Percentiles rank a stretch among this genome's conserved stretches.
These are phyloP conservation scores for Acanthamoeba divionensis DNA, from an alignment of 208 protist species.

Conservation along the genomic window DNA sequence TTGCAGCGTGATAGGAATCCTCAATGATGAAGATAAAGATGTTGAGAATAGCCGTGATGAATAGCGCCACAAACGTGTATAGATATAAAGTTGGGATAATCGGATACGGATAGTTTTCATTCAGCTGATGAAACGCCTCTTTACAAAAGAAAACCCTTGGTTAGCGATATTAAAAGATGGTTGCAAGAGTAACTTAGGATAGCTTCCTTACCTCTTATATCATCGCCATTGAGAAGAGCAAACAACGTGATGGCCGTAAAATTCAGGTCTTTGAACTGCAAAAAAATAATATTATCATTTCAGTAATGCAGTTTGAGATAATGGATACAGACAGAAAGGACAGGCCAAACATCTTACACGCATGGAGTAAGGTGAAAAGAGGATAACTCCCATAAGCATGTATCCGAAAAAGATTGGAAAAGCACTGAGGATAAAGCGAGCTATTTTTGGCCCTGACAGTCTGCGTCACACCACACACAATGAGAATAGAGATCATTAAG, in stretches of 20 bases:
- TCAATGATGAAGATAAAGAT: conserved; percentile 67
- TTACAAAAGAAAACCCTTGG: neutral
- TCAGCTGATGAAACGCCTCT: conserved; percentile 21
- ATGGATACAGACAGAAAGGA: neutral
- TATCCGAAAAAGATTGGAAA: conserved; percentile 58
- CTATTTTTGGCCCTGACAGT: neutral
- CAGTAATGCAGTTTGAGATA: neutral
- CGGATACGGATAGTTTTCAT: conserved; percentile 50
- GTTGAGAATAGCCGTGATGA: conserved; percentile 59
- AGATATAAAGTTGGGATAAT: conserved; percentile 46
- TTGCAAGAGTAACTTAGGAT: too few relatives aligned
- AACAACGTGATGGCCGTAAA: conserved; percentile 55
- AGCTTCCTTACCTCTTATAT: conserved; percentile 56
- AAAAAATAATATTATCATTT: neutral
- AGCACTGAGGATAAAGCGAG: conserved; percentile 24
- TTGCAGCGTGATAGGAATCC: conserved; percentile 45
- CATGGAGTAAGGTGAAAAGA: conserved; percentile 52
- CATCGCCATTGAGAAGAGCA: conserved; percentile 57
- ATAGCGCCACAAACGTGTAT: conserved; percentile 53
- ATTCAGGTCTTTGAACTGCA: conserved; percentile 34
- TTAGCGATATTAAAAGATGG: neutral
- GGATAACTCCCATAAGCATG: conserved; percentile 54
- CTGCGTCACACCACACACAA: neutral
- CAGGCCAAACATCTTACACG: neutral
- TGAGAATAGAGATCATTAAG: neutral